Conservation (phyloP, 2,329 filamentous ascomycete species). For the Aspergillus chevalieri region DNA sequence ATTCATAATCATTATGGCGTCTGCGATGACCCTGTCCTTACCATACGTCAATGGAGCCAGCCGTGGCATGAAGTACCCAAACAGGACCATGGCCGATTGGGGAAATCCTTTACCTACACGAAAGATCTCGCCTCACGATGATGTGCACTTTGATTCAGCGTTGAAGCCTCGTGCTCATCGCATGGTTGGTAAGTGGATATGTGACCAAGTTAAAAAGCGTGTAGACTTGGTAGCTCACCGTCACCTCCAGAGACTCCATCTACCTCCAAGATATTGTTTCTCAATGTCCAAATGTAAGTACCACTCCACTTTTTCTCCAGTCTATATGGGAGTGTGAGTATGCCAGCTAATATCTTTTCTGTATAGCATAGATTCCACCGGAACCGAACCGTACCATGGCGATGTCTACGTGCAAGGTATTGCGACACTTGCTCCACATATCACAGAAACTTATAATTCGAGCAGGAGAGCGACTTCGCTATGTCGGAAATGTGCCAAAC, state of each 20-base stretch:
- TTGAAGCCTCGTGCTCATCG: not conserved
- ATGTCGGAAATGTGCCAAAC: conserved; percentile 30
- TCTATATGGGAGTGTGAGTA: not conserved
- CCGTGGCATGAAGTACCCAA: not conserved
- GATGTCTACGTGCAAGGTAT: conserved; percentile 37
- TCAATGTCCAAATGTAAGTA: not conserved
- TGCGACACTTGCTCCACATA: not conserved
- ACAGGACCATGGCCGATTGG: not conserved
- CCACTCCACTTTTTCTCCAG: not conserved
- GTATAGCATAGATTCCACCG: conserved; percentile 37
- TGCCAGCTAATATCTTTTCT: conserved; percentile 8
- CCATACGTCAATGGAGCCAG: not conserved
- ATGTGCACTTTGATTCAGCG: not conserved
- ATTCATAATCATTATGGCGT: not conserved
- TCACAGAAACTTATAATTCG: not conserved
- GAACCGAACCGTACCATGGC: conserved; percentile 31
- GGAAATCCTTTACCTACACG: not conserved
- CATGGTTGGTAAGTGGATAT: not conserved
- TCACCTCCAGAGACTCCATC: not conserved
- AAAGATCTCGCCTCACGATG: not conserved
- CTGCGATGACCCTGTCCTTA: not conserved
- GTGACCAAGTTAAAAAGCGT: not conserved
- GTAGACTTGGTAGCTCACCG: not conserved
- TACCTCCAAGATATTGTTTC: conserved; percentile 8
- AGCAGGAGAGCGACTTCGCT: conserved; percentile 21